Percentiles rank a stretch among this genome's conserved stretches.
Evolutionary conservation across 2,329 filamentous ascomycete species (phyloP).

Genomic region (Apiospora hydei): DNA sequence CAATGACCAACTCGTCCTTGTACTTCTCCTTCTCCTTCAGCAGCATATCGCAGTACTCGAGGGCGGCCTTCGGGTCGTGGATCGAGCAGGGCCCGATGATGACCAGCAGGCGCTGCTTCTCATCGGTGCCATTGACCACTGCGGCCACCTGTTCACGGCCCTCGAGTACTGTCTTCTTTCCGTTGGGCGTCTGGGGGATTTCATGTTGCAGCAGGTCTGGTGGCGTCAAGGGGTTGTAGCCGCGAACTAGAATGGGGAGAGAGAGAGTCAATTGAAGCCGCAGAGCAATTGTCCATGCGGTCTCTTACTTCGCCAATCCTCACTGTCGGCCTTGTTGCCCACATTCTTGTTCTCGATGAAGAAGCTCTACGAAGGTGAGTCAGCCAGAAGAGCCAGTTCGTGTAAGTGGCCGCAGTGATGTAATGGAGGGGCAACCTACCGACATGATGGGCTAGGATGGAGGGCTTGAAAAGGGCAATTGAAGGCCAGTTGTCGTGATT

Average conservation of each 20-base stretch:
- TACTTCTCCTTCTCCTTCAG: conserved; percentile 86
- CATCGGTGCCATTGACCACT: conserved; percentile 72
- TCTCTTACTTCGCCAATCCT: conserved; percentile 81
- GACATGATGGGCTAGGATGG: conserved; percentile 12
- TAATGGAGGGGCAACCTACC: conserved; percentile 22
- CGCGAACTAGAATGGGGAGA: conserved; percentile 65
- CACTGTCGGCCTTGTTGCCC: conserved; percentile 75
- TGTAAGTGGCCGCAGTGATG: conserved; percentile 20
- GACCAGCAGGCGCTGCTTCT: conserved; percentile 68
- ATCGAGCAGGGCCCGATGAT: conserved; percentile 97
- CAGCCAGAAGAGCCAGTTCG: conserved; percentile 30
- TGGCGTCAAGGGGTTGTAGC: conserved; percentile 91
- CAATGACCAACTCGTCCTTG: conserved; percentile 86
- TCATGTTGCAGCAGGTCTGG: conserved; percentile 96
- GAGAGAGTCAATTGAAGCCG: conserved; percentile 33
- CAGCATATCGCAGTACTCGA: conserved; percentile 91
- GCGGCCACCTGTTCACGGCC: conserved; percentile 70
- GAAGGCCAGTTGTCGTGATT: not conserved
- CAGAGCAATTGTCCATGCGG: conserved; percentile 20
- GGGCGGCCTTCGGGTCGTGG: conserved; percentile 88
- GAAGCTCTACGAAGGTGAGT: conserved; percentile 58
- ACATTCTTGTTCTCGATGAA: conserved; percentile 82
- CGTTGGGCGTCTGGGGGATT: conserved; percentile 68
- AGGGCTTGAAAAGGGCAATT: not conserved
- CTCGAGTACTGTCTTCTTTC: conserved; percentile 66